Evolutionary conservation across 306 rosid species (phyloP), one percentile per base, ranked within the genome.

Genomic region (Vigna unguiculata): DNA sequence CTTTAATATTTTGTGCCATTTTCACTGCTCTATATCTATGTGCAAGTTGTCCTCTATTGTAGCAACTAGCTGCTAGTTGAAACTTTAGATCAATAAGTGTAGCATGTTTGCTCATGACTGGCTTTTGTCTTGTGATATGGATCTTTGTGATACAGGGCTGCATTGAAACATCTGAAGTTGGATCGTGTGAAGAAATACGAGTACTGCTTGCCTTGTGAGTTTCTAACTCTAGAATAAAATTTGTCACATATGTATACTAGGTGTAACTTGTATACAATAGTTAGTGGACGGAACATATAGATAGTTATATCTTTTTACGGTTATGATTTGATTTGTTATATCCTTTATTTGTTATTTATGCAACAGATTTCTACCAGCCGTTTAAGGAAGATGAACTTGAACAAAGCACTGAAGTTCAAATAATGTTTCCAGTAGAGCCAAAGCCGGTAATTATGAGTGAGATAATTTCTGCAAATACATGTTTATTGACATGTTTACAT

Each of bases 141-240:
- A 41, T 75, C 24, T 47, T 7, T 77, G 69, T 69, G 70, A 28
- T 48, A 19, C 86, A 91, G 94, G 89, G 75, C 91, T 83, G 97
- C 91, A 69, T 73, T 91, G 77, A 91, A 89, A 79, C 97, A 91
- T 78, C 78, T 89, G 86, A 91, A 89, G 87, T 62, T 91, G 81
- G 97, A 89, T 47, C 89, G 91, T n/a, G 9, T 87, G 52, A 91
- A 91, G 89, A 91, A 89, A 84, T 87, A 81, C 14, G 97, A 91
- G 52, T 87, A 91, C 78, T 91, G 97, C 88, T 82, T 91, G 78
- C 93, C 97, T 67, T 89, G 97, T 91, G 78, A 80, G 93, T 89
- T 80, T 49, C 79, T 57, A 53, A 60, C 41, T 69, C 62, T 34
- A 45, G 19, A 62, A 21, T 62, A 51, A 21, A 12, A 34, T 40